Base-by-base conservation (phyloP, 345 rosid genomes). In the Hibiscus syriacus region DNA sequence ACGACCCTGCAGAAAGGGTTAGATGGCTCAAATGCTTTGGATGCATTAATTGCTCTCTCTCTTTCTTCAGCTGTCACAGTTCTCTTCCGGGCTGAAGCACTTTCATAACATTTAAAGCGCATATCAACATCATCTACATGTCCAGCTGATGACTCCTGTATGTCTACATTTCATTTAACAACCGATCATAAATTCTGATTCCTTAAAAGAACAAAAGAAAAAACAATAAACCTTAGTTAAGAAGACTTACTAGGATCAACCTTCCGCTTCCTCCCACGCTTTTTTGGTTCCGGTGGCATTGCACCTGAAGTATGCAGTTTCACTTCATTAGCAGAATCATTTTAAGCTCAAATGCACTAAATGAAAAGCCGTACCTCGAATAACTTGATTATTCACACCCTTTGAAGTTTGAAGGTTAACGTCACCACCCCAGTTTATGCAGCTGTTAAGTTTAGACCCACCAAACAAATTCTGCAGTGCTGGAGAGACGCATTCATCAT, bases 1-100 rank as follows among this genome's bases (percentile, higher is more conserved):
- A 87, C 92, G 58, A 92, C 93, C 83, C 93, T 83, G 62, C 91
- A 92, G 80, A 87, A 89, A 71, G 93, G 93, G 74, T 85, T 84
- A n/a, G 78, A 63, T 26, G 96, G 93, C 73, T 83, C 90, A 59
- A 89, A 92, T 14, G 86, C 73, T 81, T 89, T 86, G n/a, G 96
- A 88, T 41, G 90, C 89, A 74, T 81, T 90, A 45, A 89, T 66
- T 20, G 89, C 89, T 57, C 86, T 74, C 75, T 87, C 92, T 77
- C 96, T 81, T 56, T 84, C 96, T 75, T 87, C 96, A 72, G 88
- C 86, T 55, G 93, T 87, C 57, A 86, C 87, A 0, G 93, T 84
- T 79, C 96, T 85, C 77, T 82, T 84, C 77, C 90, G 79, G 3
- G 88, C 88, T 11, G 92, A 85, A 65, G 92, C 95, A 79, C 92